Base-by-base conservation (phyloP, 2,329 filamentous ascomycete species). In the Neofusicoccum kwambonambiense region DNA sequence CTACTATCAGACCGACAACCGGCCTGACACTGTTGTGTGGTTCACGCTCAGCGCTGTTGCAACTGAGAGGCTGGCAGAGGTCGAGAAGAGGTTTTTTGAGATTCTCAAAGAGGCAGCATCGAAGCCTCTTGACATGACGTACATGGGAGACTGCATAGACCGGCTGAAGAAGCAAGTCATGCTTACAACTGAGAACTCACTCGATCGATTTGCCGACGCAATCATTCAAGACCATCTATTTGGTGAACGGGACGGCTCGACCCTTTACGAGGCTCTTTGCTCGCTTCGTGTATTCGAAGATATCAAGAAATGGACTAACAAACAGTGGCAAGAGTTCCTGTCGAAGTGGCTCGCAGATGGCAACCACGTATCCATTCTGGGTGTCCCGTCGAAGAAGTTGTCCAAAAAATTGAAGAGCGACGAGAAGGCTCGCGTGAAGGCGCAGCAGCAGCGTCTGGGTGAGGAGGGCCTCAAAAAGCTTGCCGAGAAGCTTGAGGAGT, bases 141-240 rank as follows among this genome's bases (percentile, higher is more conserved):
- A 99, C 74, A 86, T 99, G 80, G 86, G 86, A 52, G 93, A 97
- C 69, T 97, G 93, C 75, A 88, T 99, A 56, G 86, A 87, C 70
- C 87, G 93, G 64, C 91, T 95, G 76, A 87, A 88, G 68, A 87
- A 93, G 52, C 91, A 93, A 72, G 86, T 92, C 72, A 93, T 93
- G 74, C 94, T 91, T 69, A 87, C 90, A 49, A 91, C 92, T 0
- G 95, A 99, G 77, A 89, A 87, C 57, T 91, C 90, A 2, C 88
- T 92, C 62, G 87, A 88, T 22, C 92, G 93, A 68, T 97, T 94
- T 76, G 89, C 92, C 0, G 89, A 88, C 68, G 90, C 91, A 66
- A 89, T 98, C 67, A 97, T 98, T 71, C 90, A 89, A 13, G 93
- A 98, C 74, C 97, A 96, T 74, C 84, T 98, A 9, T 99, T 95